Evolutionary conservation across 202 grass and related monocot species (phyloP).

Genomic region (Zoysia matrella): DNA sequence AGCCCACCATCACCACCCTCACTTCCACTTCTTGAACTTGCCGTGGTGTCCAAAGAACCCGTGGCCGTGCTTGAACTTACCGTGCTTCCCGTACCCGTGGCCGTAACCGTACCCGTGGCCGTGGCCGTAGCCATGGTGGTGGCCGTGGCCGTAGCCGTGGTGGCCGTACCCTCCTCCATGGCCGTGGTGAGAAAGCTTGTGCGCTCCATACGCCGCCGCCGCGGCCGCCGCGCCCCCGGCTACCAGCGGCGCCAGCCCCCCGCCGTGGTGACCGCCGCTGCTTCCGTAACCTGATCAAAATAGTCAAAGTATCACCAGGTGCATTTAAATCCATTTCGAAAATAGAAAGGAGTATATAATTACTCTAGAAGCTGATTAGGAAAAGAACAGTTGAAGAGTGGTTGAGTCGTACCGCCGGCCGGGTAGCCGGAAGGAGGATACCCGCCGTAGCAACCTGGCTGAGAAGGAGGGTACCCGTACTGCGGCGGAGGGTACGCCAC

Average conservation of each 20-base stretch:
- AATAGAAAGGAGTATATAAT: background rate
- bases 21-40: constrained; percentile 99
- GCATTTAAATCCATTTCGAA: background rate
- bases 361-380: background rate
- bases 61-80: constrained; percentile 34
- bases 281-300: constrained; percentile 41
- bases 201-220: constrained; percentile 64
- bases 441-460: constrained; percentile 40
- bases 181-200: constrained; percentile 53
- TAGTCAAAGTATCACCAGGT: background rate
- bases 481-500: constrained; percentile 57
- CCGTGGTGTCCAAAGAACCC: constrained; percentile 19
- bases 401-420: constrained; percentile 14
- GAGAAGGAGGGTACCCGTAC: constrained; percentile 33
- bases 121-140: constrained; percentile 47
- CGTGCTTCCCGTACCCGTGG: constrained; percentile 17
- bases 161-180: background rate
- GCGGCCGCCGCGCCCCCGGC: constrained; percentile 65
- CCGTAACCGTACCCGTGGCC: constrained; percentile 40
- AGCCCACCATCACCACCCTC: background rate
- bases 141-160: constrained; percentile 11
- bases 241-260: constrained; percentile 45
- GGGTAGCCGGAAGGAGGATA: constrained; percentile 56
- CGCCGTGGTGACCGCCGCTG: constrained; percentile 16
- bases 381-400: too few species aligned